Percentiles rank a stretch among this genome's conserved stretches.
These are phyloP conservation scores for Apophysomyces variabilis DNA, from an alignment of 371 early-diverging fungal species.

Conservation along the genomic window DNA sequence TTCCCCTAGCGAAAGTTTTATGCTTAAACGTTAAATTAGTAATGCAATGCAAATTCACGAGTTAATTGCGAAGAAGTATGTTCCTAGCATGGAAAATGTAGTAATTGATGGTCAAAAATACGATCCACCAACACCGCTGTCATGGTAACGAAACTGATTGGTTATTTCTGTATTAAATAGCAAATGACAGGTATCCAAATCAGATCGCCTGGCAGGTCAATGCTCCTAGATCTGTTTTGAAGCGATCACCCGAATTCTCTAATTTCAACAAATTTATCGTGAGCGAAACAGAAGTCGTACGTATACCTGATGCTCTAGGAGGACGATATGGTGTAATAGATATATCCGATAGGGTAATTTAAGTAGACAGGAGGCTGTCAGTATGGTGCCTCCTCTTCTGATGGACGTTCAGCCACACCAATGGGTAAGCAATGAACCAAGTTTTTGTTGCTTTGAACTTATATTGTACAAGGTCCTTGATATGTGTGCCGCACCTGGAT, in stretches of 20 bases:
- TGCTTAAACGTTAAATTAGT: constrained; percentile 18
- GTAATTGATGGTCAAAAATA: constrained; percentile 72
- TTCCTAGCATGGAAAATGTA: constrained; percentile 59
- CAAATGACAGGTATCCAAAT: constrained; percentile 81
- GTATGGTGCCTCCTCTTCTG: constrained; percentile 97
- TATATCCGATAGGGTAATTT: constrained; percentile 80
- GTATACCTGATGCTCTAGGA: constrained; percentile 12
- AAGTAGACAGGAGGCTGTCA: constrained; percentile 97
- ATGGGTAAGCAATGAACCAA: constrained; percentile 52
- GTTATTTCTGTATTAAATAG: neutral
- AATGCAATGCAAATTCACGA: constrained; percentile 58
- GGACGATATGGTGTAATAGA: neutral
- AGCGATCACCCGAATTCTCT: constrained; percentile 72
- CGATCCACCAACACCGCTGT: constrained; percentile 77
- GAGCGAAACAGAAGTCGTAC: constrained; percentile 88
- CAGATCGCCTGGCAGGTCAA: constrained; percentile 87
- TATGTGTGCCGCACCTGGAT: constrained; percentile 94
- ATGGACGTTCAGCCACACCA: constrained; percentile 94
- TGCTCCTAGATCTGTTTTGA: constrained; percentile 71
- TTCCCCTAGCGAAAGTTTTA: neutral
- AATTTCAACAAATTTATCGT: constrained; percentile 94
- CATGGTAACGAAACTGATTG: constrained; percentile 56
- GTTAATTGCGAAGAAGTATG: constrained; percentile 56
- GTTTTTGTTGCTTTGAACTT: neutral
- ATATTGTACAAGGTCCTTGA: constrained; percentile 62